Conservation (phyloP, 73 alveolate genomes). For the Tetrahymena borealis region DNA sequence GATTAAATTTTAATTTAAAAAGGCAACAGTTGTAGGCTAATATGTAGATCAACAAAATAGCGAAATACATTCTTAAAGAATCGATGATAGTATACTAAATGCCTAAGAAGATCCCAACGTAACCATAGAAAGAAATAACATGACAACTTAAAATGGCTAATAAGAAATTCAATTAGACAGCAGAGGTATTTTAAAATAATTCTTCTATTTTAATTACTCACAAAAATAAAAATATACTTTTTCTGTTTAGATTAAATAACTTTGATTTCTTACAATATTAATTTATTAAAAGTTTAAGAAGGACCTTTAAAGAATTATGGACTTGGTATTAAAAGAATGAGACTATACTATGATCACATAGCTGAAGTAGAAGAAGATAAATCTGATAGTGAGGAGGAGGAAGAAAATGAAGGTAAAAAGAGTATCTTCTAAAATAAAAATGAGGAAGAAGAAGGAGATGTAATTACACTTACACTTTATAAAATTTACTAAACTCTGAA, state of each 20-base stretch:
- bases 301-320: background rate
- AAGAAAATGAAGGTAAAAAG: background rate
- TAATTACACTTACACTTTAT: background rate
- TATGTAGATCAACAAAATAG: background rate
- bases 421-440: background rate
- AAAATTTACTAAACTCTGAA: background rate
- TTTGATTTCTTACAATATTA: background rate
- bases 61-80: background rate
- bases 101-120: background rate
- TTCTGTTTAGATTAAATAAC: background rate
- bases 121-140: background rate
- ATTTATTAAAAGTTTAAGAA: background rate
- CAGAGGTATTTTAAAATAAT: background rate
- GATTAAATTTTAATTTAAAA: background rate
- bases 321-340: background rate
- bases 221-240: background rate
- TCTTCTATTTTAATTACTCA: background rate
- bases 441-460: background rate
- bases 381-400: background rate
- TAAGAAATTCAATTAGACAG: background rate
- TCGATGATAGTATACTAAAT: background rate
- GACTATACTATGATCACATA: background rate
- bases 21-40: background rate
- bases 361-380: background rate
- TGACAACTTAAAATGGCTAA: background rate